Base-by-base conservation (phyloP, 352 stramenopile species). In the Phytopythium litorale region DNA sequence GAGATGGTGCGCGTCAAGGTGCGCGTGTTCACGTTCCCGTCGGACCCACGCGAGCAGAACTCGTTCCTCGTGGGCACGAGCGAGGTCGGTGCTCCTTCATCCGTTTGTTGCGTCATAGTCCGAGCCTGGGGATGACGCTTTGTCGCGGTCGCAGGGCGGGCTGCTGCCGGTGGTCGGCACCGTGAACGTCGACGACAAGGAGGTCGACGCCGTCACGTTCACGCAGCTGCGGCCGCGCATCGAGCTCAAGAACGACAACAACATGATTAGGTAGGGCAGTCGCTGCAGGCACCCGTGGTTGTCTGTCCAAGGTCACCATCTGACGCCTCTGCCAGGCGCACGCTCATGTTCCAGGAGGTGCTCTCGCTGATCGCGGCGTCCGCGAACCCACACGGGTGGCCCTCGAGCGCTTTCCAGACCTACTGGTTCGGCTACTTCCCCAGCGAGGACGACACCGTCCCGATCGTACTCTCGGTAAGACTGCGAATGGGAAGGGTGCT, bases 391-490 rank as follows among this genome's bases (percentile, higher is more conserved):
- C 81, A 92, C 60, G 23, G 66, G 30, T 92, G 82, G 82, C 82
- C 80, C 4, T 43, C 69, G 7, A 90, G 78, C 49, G 68, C 79
- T 42, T 65, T 87, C 60, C 82, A 91, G 56, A 92, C 82, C 7
- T 94, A 94, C 59, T 89, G 82, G 79, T 88, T 92, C 49, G 79
- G 82, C 7, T 82, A 81, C 56, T 91, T 86, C 51, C 59, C 62
- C 1, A 71, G 86, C 53, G 52, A 75, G 21, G 69, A 75, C 49
- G 68, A 87, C 33, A 48, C 18, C 13, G 32, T 81, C 1, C 84
- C 81, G 1, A 67, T 58, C 12, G 66, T 84, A 62, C 71, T 13
- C 78, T 89, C 54, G 23, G 70, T 62, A 37, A 38, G 35, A 13
- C n/a, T 7, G 21, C 19, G 0, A 25, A 32, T 1, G 18, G 2